Evolutionary conservation across 2,329 filamentous ascomycete species (phyloP), one percentile per base, ranked within the genome.

Genomic region (Nemania sp.): DNA sequence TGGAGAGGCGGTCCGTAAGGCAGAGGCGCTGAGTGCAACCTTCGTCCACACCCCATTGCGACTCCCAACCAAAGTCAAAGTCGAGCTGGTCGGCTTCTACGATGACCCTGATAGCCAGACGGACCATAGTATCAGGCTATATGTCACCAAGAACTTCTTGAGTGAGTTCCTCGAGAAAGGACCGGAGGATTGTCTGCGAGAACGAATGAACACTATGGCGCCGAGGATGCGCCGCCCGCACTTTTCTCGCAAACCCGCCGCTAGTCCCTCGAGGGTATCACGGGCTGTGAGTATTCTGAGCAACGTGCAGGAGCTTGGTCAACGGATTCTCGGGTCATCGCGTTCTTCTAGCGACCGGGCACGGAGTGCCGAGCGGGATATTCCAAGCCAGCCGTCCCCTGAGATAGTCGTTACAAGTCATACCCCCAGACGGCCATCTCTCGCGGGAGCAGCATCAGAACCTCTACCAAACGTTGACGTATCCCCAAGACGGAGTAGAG

Each of bases 61-160:
- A 41, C 80, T 89, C 1, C 83, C 85, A 52, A 80, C 84, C 24
- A 84, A 84, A 52, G 86, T 89, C 43, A 85, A 84, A 58, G 82
- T 90, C 2, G 88, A 90, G 70, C 74, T 87, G 8, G 83, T 85
- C 56, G 88, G 88, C 0, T 90, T 90, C 73, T 90, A 89, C 64
- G 86, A 89, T 54, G 87, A 89, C 54, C 77, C 80, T 0, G 80
- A 83, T 6, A 77, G 76, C 2, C 77, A 77, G 32, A 68, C 73
- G 15, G 76, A 77, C 1, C 79, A 78, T 0, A 82, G 80, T 0
- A 80, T 87, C 3, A 79, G 86, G 2, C 79, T 87, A 0, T 87
- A 88, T 80, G 81, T 86, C 51, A 83, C 83, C 22, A 81, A 84
- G 69, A 68, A 87, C 64, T 78, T 84, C n/a, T 78, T 88, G 27